These are phyloP conservation scores for Boletus rubropictus DNA, from an alignment of 768 basidiomycete species.

Conservation along the genomic window DNA sequence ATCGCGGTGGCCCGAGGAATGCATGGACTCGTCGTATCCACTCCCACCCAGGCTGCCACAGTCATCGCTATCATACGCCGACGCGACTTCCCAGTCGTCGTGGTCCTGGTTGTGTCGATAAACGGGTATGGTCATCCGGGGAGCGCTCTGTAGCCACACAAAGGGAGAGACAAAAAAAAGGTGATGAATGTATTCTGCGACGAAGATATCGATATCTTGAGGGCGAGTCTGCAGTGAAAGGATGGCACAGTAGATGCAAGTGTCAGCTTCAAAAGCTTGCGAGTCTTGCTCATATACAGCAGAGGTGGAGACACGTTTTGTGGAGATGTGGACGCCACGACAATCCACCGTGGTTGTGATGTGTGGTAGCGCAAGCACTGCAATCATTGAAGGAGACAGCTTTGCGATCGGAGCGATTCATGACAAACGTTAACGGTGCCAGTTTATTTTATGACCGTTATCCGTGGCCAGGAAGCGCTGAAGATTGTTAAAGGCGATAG, in stretches of 20 bases:
- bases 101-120: conserved; percentile 22
- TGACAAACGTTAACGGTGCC: not conserved
- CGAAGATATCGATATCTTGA: not conserved
- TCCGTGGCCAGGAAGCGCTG: not conserved
- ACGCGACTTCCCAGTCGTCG: conserved; percentile 28
- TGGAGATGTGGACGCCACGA: conserved; percentile 23
- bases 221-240: conserved; percentile 1
- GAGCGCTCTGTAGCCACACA: not conserved
- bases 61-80: conserved; percentile 27
- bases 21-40: conserved; percentile 11
- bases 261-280: conserved; percentile 5
- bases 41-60: conserved; percentile 23
- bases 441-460: not conserved
- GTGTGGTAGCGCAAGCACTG: conserved; percentile 2
- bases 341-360: conserved; percentile 18
- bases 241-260: not conserved
- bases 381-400: conserved; percentile 7
- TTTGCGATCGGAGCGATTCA: conserved; percentile 7
- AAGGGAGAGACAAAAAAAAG: not conserved
- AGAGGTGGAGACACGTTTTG: conserved; percentile 21
- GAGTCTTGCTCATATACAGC: conserved; percentile 21
- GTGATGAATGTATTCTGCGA: not conserved
- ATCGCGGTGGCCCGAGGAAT: conserved; percentile 2
- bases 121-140: conserved; percentile 22
- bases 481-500: not conserved